These are phyloP conservation scores for Hordeum pubiflorum DNA, from an alignment of 202 grass and related monocot genomes.

Conservation along the genomic window DNA sequence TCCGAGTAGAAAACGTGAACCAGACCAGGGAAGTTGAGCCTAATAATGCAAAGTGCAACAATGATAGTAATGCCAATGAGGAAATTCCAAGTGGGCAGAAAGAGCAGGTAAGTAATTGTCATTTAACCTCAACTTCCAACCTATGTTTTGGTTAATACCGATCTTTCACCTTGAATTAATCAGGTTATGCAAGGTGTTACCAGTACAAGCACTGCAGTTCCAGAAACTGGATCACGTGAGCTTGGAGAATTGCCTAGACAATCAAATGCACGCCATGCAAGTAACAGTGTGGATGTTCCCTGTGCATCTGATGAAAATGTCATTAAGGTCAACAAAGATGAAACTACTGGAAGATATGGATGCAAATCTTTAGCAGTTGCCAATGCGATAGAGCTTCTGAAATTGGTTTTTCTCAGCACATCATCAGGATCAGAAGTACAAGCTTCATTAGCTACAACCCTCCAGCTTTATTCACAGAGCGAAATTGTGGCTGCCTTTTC, in stretches of 20 bases:
- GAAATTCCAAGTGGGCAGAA: constrained; percentile 30
- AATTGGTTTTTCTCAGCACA: constrained; percentile 72
- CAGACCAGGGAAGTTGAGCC: constrained; percentile 37
- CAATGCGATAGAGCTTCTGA: constrained; percentile 82
- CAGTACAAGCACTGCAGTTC: constrained; percentile 16
- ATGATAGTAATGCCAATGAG: constrained; percentile 14
- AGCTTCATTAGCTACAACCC: constrained; percentile 58
- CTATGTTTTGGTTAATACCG: constrained; percentile 10
- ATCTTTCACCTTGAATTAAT: constrained; percentile 7
- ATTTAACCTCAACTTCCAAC: background rate
- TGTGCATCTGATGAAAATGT: constrained; percentile 35
- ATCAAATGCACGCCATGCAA: constrained; percentile 23
- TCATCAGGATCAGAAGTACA: constrained; percentile 64
- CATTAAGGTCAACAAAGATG: constrained; percentile 45
- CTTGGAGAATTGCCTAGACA: constrained; percentile 9
- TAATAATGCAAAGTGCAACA: constrained; percentile 33
- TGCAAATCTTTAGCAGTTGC: constrained; percentile 66
- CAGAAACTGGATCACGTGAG: constrained; percentile 12
- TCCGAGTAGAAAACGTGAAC: constrained; percentile 59
- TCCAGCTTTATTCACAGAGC: constrained; percentile 70
- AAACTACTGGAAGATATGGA: constrained; percentile 50
- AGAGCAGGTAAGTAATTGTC: constrained; percentile 42
- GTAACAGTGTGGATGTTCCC: constrained; percentile 20
- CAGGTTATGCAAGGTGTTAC: constrained; percentile 34
- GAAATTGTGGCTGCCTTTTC: constrained; percentile 86